phyloP scores from a whole-genome alignment of 2,329 filamentous ascomycete species.

The Graphium sp. region DNA sequence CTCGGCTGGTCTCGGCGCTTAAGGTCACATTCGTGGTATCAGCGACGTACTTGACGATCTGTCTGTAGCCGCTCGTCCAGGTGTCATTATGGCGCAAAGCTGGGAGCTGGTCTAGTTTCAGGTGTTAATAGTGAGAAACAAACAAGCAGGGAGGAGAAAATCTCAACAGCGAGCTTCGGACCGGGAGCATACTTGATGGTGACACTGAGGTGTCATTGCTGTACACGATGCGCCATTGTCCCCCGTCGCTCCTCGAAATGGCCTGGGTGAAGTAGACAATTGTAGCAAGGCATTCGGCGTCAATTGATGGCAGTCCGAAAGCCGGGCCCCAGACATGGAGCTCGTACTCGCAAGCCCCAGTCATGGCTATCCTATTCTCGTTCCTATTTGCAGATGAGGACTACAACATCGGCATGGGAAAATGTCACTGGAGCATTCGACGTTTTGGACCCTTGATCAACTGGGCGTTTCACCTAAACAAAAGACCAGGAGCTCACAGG shows the following conservation, averaged over 20 bases:
- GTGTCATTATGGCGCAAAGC: conserved; percentile 30
- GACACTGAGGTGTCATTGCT: conserved; percentile 57
- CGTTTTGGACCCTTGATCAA: no score
- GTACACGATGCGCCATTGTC: conserved; percentile 50
- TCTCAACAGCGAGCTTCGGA: conserved; percentile 5
- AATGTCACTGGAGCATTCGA: no score
- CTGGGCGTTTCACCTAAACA: no score
- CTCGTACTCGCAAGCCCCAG: conserved; percentile 19
- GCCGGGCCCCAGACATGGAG: conserved; percentile 85
- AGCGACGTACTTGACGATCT: conserved; percentile 41
- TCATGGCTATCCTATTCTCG: not conserved
- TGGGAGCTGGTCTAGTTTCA: conserved; percentile 31
- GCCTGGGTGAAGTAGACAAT: conserved; percentile 53
- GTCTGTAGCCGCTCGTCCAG: conserved; percentile 42
- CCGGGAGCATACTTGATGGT: conserved; percentile 45
- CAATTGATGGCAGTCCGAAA: conserved; percentile 77
- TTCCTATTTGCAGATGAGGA: no score
- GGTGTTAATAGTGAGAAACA: conserved; percentile 5
- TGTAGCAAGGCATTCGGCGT: conserved; percentile 74
- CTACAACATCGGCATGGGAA: no score
- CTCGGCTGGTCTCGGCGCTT: conserved; percentile 23
- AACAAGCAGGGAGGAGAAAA: conserved; percentile 1
- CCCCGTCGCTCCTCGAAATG: conserved; percentile 3
- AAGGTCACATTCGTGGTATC: no score
- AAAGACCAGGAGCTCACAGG: no score